Conservation (phyloP, 2,329 filamentous ascomycete genomes). For the Phyllosticta citriasiana region DNA sequence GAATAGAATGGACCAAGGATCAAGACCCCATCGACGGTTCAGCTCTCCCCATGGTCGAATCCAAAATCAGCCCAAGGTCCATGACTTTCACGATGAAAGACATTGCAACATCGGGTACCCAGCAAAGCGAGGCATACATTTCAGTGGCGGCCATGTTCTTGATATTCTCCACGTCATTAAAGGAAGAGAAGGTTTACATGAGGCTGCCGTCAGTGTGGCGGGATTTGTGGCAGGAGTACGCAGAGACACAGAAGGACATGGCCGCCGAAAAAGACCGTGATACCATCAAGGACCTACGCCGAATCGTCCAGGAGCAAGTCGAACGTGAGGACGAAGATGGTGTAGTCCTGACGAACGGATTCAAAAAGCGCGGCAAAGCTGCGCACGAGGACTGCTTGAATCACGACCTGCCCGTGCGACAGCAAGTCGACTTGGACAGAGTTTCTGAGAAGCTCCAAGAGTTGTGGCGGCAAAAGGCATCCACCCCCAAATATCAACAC, state of each 20-base stretch:
- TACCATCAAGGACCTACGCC: constrained; percentile 56
- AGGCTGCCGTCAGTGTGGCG: constrained; percentile 72
- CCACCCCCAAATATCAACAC: constrained; percentile 51
- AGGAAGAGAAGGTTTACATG: constrained; percentile 77
- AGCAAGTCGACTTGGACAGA: constrained; percentile 13
- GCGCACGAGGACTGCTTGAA: constrained; percentile 13
- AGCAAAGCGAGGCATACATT: constrained; percentile 80
- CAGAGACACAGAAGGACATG: constrained; percentile 58
- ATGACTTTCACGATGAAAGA: constrained; percentile 63
- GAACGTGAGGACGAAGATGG: constrained; percentile 43
- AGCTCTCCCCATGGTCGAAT: constrained; percentile 33
- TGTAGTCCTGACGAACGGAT: constrained; percentile 65
- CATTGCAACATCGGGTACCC: constrained; percentile 61
- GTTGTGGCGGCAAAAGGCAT: constrained; percentile 43
- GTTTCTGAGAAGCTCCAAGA: constrained; percentile 35
- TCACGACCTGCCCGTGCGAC: not conserved
- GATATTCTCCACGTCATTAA: constrained; percentile 64
- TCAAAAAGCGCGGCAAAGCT: constrained; percentile 41
- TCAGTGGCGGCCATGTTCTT: constrained; percentile 75
- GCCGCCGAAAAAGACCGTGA: constrained; percentile 61
- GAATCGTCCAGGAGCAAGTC: constrained; percentile 57
- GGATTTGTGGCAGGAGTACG: constrained; percentile 75
- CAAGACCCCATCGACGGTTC: constrained; percentile 44
- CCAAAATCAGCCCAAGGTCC: constrained; percentile 34
- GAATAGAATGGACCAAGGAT: constrained; percentile 68